These are phyloP conservation scores for Hanseniaspora mollemarum DNA, from an alignment of 805 yeast species.

Conservation along the genomic window DNA sequence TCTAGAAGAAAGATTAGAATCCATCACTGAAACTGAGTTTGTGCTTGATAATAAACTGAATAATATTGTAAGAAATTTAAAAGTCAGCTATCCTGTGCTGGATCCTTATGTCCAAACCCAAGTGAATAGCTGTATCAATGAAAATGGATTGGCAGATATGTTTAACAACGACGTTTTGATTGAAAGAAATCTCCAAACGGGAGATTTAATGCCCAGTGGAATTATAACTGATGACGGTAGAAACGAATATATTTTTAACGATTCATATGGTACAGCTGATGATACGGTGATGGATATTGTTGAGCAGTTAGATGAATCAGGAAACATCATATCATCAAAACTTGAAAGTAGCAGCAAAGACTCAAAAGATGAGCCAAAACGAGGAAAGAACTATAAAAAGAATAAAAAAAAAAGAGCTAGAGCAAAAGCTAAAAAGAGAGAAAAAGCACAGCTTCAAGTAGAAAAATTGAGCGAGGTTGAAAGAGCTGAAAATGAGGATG, in stretches of 20 bases:
- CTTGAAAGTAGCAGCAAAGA: background rate
- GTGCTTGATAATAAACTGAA: slow-evolving; percentile 11
- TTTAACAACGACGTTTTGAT: background rate
- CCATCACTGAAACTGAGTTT: slow-evolving; percentile 15
- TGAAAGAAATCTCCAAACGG: slow-evolving; percentile 13
- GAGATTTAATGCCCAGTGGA: slow-evolving; percentile 13
- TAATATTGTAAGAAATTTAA: slow-evolving; percentile 7
- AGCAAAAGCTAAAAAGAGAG: background rate
- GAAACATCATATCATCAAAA: slow-evolving; percentile 21
- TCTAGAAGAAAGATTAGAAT: slow-evolving; percentile 21
- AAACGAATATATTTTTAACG: slow-evolving; percentile 5
- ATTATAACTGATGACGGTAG: slow-evolving; percentile 1
- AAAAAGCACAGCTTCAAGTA: background rate
- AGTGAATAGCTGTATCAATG: slow-evolving; percentile 1
- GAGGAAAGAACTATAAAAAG: slow-evolving; percentile 13
- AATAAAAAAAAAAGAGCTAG: slow-evolving; percentile 10
- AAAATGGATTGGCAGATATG: background rate
- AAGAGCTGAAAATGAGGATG: background rate
- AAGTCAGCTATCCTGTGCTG: background rate
- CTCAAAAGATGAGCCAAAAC: background rate
- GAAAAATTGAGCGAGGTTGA: background rate
- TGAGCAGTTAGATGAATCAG: slow-evolving; percentile 58
- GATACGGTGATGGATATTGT: slow-evolving; percentile 45
- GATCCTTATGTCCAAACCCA: background rate
- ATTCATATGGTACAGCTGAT: slow-evolving; percentile 15